Base-by-base conservation (phyloP, 169 alveolate species). In the Plasmodium adleri region DNA sequence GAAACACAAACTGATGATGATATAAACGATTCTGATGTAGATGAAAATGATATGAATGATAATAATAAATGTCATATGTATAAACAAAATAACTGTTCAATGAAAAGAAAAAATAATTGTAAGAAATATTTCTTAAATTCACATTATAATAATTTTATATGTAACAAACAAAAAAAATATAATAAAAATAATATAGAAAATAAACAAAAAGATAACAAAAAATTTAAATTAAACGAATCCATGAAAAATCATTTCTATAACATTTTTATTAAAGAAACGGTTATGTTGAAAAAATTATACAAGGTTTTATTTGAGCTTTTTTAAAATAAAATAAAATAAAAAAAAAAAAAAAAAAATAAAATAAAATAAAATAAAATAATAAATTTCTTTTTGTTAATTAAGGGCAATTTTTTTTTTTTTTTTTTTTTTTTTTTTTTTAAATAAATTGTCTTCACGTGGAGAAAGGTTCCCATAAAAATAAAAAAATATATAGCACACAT, bases 221-320 rank as follows among this genome's bases (percentile, higher is more conserved):
- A 66, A 26, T 78, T 78, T 63, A 83, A 47, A 50, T 22, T 83
- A 8, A 32, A 67, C 32, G 74, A 83, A 39, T 56, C 80, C 2
- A 68, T 83, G 91, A 83, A 83, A 60, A 68, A 68, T 32, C 83
- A 68, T 12, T 83, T 83, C 15, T 83, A 68, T 17, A 68, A 68
- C 73, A 68, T 20, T 2, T 83, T 83, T 22, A 63, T 43, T 20
- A 83, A 83, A 32, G 91, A 83, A 9, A 56, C 70, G 17, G 54
- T 68, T 9, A 58, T 60, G 60, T 50, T 83, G 32, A 83, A 52
- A 49, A 83, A 68, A 72, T 62, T 83, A 43, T 83, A 68, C 72
- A 58, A 26, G 24, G 10, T 83, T 62, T 28, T 83, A 5, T 83
- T 54, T 28, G 83, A 83, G 20, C 13, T 83, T 59, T 54, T 83